Evolutionary conservation across 352 stramenopile genomes (phyloP), one percentile per base, ranked within the genome.

Genomic region (Pythium folliculosum): DNA sequence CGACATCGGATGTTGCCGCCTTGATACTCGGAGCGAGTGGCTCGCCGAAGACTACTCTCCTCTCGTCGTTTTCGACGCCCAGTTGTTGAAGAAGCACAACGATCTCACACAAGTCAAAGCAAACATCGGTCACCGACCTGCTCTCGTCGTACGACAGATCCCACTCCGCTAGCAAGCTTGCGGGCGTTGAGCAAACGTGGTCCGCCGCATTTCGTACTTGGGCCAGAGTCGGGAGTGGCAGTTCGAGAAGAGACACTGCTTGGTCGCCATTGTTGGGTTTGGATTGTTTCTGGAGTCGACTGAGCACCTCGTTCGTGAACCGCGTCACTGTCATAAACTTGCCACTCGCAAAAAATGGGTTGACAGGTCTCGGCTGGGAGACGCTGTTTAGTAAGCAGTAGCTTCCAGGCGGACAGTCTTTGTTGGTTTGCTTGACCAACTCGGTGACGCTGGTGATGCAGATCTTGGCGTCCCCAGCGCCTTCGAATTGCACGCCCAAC

Each of bases 71-170:
- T 22, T 80, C 68, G 16, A 91, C 57, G 19, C 81, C 81, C 48
- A 92, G 70, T 40, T 79, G 73, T 51, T 87, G 63, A 3, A 92
- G 65, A 17, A 92, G 49, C n/a, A 88, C 82, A 47, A 90, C 65
- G 9, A 73, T 68, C 52, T 90, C 80, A 73, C 84, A 89, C 22
- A 91, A 30, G 47, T 92, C 81, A 25, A 91, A 77, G 23, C 84
- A 92, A 32, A 79, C 69, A 22, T 63, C 40, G 51, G 49, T 76
- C 9, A 67, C 63, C 1, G 59, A 72, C 37, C 25, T 61, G 22
- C 70, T 65, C n/a, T 45, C 60, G 2, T 76, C 63, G 10, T 63
- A 68, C 1, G 55, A 14, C 22, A 75, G 38, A 12, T 64, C 38
- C 58, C 57, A 75, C 4, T 38, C 40, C 53, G 67, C 17, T 30